Conservation (phyloP, 257 asterid genomes). For the Solanum arcanum region DNA sequence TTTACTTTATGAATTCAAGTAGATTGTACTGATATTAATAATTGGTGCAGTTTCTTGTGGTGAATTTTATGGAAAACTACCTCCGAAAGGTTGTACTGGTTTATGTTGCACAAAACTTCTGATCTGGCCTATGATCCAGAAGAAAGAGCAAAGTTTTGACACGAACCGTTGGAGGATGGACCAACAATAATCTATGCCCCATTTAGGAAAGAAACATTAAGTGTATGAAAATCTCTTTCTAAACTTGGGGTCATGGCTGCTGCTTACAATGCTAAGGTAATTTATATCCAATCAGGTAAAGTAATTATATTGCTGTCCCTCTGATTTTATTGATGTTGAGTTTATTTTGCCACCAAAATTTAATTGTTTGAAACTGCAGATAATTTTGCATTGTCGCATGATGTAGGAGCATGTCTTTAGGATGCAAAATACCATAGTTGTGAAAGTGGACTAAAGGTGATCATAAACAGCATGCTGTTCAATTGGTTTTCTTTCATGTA, state of each 20-base stretch:
- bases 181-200: conserved; percentile 65
- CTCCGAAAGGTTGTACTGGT: conserved; percentile 6
- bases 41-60: conserved; percentile 54
- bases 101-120: conserved; percentile 5
- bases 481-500: not conserved
- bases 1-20: not conserved
- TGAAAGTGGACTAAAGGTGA: not conserved
- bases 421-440: not conserved
- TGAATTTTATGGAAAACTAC: conserved; percentile 39
- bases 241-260: conserved; percentile 56
- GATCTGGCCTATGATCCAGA: conserved; percentile 20
- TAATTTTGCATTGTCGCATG: not conserved
- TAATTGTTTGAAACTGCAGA: not conserved
- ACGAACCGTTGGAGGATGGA: conserved; percentile 37
- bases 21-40: not conserved
- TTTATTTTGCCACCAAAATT: not conserved
- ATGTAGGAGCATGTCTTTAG: not conserved
- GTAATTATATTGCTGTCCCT: not conserved
- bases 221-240: conserved; percentile 48
- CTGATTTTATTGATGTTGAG: not conserved
- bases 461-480: not conserved
- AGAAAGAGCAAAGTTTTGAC: conserved; percentile 19
- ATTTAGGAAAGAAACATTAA: conserved; percentile 60
- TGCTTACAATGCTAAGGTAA: conserved; percentile 75
- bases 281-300: not conserved